Evolutionary conservation across 208 protist genomes (phyloP), one percentile per base, ranked within the genome.

Genomic region (Leishmania guyanensis): DNA sequence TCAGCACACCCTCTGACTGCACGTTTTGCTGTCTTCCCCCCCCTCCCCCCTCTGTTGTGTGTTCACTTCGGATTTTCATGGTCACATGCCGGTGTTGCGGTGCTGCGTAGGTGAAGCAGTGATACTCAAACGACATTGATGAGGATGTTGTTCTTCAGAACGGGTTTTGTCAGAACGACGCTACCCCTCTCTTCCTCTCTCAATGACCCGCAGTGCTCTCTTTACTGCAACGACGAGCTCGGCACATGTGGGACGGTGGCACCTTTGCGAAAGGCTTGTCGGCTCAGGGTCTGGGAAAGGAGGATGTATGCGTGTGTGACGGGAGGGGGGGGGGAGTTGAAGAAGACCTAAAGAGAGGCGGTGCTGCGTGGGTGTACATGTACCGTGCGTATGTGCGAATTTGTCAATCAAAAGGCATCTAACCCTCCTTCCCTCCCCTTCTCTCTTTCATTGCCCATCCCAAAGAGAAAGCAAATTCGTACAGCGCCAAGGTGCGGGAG

Each of bases 21-120:
- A 10, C 51, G 60, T 71, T 5, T 43, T 71, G 29, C 66, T 33
- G 17, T 48, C n/a, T 39, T 68, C 60, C 62, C 36, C 56, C 60
- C 36, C 64, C 60, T 48, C 0, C 58, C 43, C 36, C 48, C 29
- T 77, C 73, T 77, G 39, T 71, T 82, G 64, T 76, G 43, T 46
- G 43, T 46, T 58, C 60, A 22, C n/a, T 71, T 73, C 50, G n/a
- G 46, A 4, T 22, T n/a, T 36, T 58, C 53, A 46, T 46, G 43
- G 43, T 46, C 43, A 43, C 29, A 69, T 20, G 29, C 43, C 43
- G 43, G 43, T 46, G 43, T 46, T 46, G 43, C 43, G 43, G 43
- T 46, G 2, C 43, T 46, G 43, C 43, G 43, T 46, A 9, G 43
- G 43, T 46, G 43, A 46, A 46, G 43, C 43, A 46, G 43, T 46